A percentile compares a stretch with the other conserved stretches of the same genome.
These are phyloP conservation scores for Ceratopteris richardii DNA, from an alignment of 75 land plant species.

Conservation along the genomic window DNA sequence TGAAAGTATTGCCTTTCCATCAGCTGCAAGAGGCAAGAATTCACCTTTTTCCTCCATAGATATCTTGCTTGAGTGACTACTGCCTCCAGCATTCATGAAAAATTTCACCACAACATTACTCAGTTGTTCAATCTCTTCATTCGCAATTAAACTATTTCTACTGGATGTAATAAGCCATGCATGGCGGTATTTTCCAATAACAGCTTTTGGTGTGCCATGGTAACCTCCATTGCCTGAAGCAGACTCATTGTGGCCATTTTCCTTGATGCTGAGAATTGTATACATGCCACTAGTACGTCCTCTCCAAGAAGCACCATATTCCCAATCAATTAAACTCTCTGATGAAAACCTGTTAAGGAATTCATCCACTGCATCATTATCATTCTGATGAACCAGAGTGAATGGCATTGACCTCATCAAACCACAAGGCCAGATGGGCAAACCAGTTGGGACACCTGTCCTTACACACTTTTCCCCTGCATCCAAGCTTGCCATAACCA, in stretches of 20 bases:
- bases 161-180: conserved; percentile 53
- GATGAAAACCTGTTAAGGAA: conserved; percentile 24
- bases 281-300: conserved; percentile 5
- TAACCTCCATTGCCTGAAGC: too few species aligned
- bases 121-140: conserved; percentile 21
- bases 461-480: conserved; percentile 21
- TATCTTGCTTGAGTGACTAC: conserved; percentile 11
- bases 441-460: not conserved
- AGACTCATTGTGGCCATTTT: too few species aligned
- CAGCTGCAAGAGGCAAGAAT: conserved; percentile 87
- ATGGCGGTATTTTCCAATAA: conserved; percentile 87
- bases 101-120: conserved; percentile 48
- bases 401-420: conserved; percentile 14
- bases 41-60: conserved; percentile 29
- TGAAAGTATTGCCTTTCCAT: conserved; percentile 79
- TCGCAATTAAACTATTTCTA: conserved; percentile 17
- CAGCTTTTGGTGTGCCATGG: conserved; percentile 18
- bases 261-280: conserved; percentile 25
- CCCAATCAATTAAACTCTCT: not conserved
- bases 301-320: too few species aligned
- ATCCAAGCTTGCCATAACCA: conserved; percentile 39
- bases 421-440: conserved; percentile 45
- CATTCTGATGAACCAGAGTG: not conserved
- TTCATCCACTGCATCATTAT: conserved; percentile 47
- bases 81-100: conserved; percentile 62